phyloP scores from a whole-genome alignment of 1,284 basidiomycete species.

The Ustilago sp. region DNA sequence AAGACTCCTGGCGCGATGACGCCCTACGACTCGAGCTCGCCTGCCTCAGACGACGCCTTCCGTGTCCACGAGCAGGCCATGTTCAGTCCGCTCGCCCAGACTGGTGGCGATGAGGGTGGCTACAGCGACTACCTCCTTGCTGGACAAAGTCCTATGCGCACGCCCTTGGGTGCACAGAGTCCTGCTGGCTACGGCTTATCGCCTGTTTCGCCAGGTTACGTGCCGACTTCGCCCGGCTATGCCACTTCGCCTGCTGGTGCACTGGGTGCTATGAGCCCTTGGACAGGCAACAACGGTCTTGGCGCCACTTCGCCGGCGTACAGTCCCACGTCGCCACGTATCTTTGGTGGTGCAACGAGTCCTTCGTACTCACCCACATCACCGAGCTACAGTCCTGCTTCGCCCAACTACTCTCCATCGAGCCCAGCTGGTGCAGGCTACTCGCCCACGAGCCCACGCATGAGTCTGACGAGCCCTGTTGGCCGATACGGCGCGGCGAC shows the following conservation, averaged over 20 bases:
- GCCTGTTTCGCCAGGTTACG: constrained; percentile 65
- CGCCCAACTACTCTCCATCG: constrained; percentile 63
- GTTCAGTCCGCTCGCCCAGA: constrained; percentile 93
- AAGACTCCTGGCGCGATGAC: constrained; percentile 68
- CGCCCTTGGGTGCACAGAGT: constrained; percentile 64
- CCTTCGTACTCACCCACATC: constrained; percentile 73
- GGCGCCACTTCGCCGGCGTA: constrained; percentile 72
- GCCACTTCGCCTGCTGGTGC: constrained; percentile 70
- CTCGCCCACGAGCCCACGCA: constrained; percentile 64
- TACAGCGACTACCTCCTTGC: constrained; percentile 77
- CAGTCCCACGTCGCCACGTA: constrained; percentile 74
- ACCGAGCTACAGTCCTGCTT: constrained; percentile 64
- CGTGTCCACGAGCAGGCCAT: constrained; percentile 82
- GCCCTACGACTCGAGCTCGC: constrained; percentile 79
- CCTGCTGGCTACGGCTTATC: constrained; percentile 67
- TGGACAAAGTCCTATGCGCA: constrained; percentile 80
- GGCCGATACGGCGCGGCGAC: constrained; percentile 73
- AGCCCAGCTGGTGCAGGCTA: constrained; percentile 61
- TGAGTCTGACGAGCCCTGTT: constrained; percentile 61
- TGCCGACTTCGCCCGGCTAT: constrained; percentile 60
- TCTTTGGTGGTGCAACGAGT: constrained; percentile 79
- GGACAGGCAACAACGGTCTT: constrained; percentile 73
- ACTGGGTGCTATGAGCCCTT: constrained; percentile 75
- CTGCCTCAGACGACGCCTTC: constrained; percentile 73
- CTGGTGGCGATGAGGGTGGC: constrained; percentile 83